phyloP scores from a whole-genome alignment of 2,329 filamentous ascomycete species.

The Fusarium piperis region DNA sequence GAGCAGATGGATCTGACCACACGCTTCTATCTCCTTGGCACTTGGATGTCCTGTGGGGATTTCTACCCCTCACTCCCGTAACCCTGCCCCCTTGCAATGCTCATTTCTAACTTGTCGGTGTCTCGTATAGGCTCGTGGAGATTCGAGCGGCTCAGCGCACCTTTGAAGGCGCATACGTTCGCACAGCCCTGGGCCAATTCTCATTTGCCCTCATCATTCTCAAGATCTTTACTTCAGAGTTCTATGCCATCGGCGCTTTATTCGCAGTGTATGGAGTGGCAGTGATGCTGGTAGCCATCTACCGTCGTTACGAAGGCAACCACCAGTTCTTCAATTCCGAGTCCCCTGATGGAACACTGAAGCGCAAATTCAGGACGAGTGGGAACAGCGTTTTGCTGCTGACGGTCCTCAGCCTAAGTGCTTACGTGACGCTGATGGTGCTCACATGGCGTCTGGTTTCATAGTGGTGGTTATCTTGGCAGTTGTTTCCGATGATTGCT shows the following conservation, averaged over 20 bases:
- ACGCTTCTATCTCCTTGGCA: neutral
- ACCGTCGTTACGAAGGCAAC: constrained; percentile 90
- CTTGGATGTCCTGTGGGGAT: neutral
- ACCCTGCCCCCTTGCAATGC: neutral
- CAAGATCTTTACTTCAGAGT: constrained; percentile 96
- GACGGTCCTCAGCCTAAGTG: constrained; percentile 64
- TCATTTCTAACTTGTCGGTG: neutral
- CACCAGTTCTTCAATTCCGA: constrained; percentile 82
- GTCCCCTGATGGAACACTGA: constrained; percentile 46
- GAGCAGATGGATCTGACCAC: neutral
- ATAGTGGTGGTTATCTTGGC: constrained; percentile 10
- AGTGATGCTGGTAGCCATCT: constrained; percentile 83
- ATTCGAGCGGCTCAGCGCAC: constrained; percentile 94
- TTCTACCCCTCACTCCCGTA: neutral
- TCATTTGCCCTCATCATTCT: constrained; percentile 89
- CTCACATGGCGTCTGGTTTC: constrained; percentile 60
- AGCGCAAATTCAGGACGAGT: constrained; percentile 69
- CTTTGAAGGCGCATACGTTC: constrained; percentile 96
- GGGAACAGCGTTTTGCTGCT: constrained; percentile 70
- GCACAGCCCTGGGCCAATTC: constrained; percentile 93
- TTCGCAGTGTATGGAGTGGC: constrained; percentile 92
- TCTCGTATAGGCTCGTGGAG: constrained; percentile 75
- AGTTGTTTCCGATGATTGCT: neutral
- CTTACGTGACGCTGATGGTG: constrained; percentile 66
- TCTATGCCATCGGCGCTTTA: constrained; percentile 95